Evolutionary conservation across 495 filamentous ascomycete genomes (phyloP), one percentile per base, ranked within the genome.

Genomic region (Astrothelium subdiscretum): DNA sequence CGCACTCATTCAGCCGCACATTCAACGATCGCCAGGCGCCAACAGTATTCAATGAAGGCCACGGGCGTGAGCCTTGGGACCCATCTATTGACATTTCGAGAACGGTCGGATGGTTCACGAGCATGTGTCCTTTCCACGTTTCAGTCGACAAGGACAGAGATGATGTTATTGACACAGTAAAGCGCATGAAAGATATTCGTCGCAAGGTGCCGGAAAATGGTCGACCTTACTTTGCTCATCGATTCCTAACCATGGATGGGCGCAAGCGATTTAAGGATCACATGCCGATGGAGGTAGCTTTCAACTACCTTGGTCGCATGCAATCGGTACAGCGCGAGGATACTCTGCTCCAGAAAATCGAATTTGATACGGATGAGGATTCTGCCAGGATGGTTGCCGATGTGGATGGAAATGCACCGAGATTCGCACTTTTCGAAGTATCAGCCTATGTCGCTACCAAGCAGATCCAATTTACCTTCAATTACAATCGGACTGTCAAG

Each of bases 391-490:
- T 70, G 11, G 79, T 43, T 24, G 58, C 58, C 24, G 86, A 90
- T 68, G 81, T 87, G 43, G 78, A 77, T 18, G 62, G 68, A 32
- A 72, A 76, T 24, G 78, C 78, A 24, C 83, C 82, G 6, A 81
- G 87, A 32, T 83, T 88, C 54, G 83, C 81, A 3, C 66, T 88
- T 0, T 86, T 90, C 60, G 87, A 89, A 67, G 79, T 87, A 59
- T 84, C 79, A 5, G 80, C 80, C 27, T 78, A 83, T 68, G 77
- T 87, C 24, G 79, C 81, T 44, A 74, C 82, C 54, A 84, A 83
- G 29, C 76, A 75, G 61, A 77, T 86, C 13, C 80, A 81, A n/a
- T 76, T 87, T 64, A 83, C 81, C 24, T 85, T 90, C 69, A 74
- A 82, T 0, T 88, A 83, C 72, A 86, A 82, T 69, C 77, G 77